Percentiles rank a stretch among this genome's conserved stretches.
phyloP scores from a whole-genome alignment of 306 rosid genomes.

The Prunus mume region DNA sequence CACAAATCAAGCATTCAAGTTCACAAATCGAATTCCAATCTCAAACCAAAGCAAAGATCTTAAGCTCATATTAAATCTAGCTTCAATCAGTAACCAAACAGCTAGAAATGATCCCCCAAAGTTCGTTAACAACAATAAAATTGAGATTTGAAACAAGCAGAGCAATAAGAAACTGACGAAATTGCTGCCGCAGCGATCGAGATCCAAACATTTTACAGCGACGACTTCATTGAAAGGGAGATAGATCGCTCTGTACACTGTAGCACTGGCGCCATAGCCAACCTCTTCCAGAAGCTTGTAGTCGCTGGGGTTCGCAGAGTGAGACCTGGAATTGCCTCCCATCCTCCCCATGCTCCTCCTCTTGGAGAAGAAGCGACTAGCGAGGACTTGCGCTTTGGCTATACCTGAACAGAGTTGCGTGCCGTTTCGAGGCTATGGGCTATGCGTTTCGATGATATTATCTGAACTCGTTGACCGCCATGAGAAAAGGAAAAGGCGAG shows the following conservation, averaged over 20 bases:
- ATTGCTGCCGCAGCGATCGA: conserved; percentile 92
- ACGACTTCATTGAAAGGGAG: conserved; percentile 77
- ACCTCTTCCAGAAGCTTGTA: conserved; percentile 94
- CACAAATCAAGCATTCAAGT: conserved; percentile 3
- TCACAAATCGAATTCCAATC: conserved; percentile 6
- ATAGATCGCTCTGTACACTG: conserved; percentile 83
- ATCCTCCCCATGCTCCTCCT: conserved; percentile 41
- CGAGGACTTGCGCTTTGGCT: not conserved
- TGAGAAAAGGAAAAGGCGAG: conserved; percentile 19
- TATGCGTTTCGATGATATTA: conserved; percentile 13
- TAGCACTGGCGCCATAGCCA: conserved; percentile 96
- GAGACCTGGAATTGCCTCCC: conserved; percentile 45
- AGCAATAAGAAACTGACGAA: conserved; percentile 36
- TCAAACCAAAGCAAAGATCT: conserved; percentile 7
- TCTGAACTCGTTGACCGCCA: conserved; percentile 56
- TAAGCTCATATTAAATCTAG: not conserved
- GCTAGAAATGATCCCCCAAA: not conserved
- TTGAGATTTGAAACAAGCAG: not conserved
- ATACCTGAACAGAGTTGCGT: not conserved
- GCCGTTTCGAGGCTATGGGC: not conserved
- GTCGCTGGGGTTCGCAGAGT: conserved; percentile 58
- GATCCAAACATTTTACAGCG: conserved; percentile 94
- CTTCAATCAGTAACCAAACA: not conserved
- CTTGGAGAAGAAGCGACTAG: not conserved
- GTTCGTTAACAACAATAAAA: not conserved